Percentiles rank a stretch among this genome's conserved stretches.
These are phyloP conservation scores for Moesziomyces sp. DNA, from an alignment of 1,284 basidiomycete species.

Conservation along the genomic window DNA sequence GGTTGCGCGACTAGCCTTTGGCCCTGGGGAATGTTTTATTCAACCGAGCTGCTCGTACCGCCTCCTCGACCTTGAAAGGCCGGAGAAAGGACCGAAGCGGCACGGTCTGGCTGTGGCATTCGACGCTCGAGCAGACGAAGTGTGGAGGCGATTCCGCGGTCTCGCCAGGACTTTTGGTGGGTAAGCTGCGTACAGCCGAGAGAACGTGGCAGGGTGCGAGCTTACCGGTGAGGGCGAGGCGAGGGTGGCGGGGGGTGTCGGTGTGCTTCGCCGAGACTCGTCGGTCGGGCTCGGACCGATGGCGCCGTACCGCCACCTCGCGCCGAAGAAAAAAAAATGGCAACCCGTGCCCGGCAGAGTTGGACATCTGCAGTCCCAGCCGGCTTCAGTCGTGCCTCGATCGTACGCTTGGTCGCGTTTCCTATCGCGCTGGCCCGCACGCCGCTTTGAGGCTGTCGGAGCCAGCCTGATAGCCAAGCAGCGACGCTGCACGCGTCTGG, in stretches of 20 bases:
- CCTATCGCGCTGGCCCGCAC: too few relatives aligned
- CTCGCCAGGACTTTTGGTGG: background rate
- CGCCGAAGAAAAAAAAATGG: too few relatives aligned
- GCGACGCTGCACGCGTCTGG: too few relatives aligned
- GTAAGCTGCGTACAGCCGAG: background rate
- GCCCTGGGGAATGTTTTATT: slow-evolving; percentile 6
- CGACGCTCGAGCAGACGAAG: too few relatives aligned
- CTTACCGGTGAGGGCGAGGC: too few relatives aligned
- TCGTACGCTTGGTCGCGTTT: too few relatives aligned
- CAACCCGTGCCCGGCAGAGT: background rate
- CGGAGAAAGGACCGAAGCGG: slow-evolving; percentile 6
- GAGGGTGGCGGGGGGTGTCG: slow-evolving; percentile 2
- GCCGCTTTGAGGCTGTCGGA: too few relatives aligned
- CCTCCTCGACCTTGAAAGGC: background rate
- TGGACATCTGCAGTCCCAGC: slow-evolving; percentile 2
- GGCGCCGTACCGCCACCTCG: background rate
- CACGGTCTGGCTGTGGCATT: background rate
- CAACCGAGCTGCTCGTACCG: background rate
- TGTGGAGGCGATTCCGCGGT: background rate
- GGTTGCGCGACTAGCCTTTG: background rate
- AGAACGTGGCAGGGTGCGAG: slow-evolving; percentile 1
- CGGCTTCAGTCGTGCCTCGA: too few relatives aligned
- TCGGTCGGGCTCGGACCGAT: slow-evolving; percentile 36
- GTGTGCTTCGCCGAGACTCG: slow-evolving; percentile 6
- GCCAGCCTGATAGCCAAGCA: too few relatives aligned